Percentiles rank a stretch among this genome's conserved stretches.
Evolutionary conservation across 2,329 filamentous ascomycete genomes (phyloP).

Genomic region (Aspergillus tubingensis): DNA sequence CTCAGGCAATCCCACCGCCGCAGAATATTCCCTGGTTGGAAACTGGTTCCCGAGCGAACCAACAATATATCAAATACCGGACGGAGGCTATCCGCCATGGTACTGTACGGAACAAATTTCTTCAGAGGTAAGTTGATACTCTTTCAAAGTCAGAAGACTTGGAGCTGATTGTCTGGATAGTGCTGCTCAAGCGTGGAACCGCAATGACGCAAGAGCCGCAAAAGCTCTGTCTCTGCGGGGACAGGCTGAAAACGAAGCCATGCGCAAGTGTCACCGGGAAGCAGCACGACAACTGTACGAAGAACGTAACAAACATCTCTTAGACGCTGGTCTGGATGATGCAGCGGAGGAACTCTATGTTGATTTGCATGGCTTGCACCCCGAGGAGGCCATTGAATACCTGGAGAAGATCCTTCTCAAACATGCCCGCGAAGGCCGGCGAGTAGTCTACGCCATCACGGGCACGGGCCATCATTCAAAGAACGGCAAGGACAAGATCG

Average conservation of each 20-base stretch:
- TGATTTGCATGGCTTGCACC: slow-evolving; percentile 96
- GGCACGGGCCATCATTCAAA: slow-evolving; percentile 97
- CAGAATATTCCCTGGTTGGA: slow-evolving; percentile 96
- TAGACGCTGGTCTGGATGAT: slow-evolving; percentile 44
- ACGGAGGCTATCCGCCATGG: slow-evolving; percentile 97
- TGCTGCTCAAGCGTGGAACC: slow-evolving; percentile 97
- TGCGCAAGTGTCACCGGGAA: slow-evolving; percentile 95
- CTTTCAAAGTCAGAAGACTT: not conserved
- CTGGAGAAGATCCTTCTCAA: slow-evolving; percentile 84
- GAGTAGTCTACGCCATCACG: slow-evolving; percentile 91
- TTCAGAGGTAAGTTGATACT: slow-evolving; percentile 70
- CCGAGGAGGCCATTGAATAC: slow-evolving; percentile 94
- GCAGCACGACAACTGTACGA: slow-evolving; percentile 91
- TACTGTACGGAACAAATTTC: slow-evolving; percentile 91
- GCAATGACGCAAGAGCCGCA: slow-evolving; percentile 92
- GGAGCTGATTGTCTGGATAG: slow-evolving; percentile 48
- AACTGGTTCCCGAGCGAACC: slow-evolving; percentile 86
- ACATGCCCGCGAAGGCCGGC: slow-evolving; percentile 67
- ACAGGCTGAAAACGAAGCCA: slow-evolving; percentile 94
- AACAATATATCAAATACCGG: slow-evolving; percentile 90
- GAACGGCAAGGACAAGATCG: slow-evolving; percentile 98
- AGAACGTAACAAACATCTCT: slow-evolving; percentile 76
- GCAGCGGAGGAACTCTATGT: slow-evolving; percentile 77
- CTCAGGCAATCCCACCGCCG: slow-evolving; percentile 80
- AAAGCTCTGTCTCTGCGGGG: slow-evolving; percentile 92